These are phyloP conservation scores for Rubroboletus satanas DNA, from an alignment of 768 basidiomycete species.

Conservation along the genomic window DNA sequence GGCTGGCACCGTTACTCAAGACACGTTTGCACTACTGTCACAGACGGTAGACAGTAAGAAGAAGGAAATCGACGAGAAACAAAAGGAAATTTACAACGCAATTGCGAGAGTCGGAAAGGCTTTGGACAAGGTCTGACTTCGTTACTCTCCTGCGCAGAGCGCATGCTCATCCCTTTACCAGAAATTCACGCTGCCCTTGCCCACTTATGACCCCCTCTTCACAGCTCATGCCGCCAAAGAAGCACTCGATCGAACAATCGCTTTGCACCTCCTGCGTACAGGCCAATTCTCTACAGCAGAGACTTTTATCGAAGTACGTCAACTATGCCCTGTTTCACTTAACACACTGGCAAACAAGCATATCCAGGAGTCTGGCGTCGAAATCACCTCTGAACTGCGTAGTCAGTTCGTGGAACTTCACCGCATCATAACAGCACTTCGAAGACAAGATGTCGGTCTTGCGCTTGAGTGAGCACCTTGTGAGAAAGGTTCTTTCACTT, in stretches of 20 bases:
- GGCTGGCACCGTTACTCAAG: constrained; percentile 45
- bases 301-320: constrained; percentile 64
- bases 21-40: constrained; percentile 47
- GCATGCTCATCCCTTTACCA: constrained; percentile 27
- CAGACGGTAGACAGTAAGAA: constrained; percentile 65
- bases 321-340: background rate
- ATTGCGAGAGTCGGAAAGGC: constrained; percentile 78
- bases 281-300: constrained; percentile 78
- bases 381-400: constrained; percentile 49
- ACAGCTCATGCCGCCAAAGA: constrained; percentile 52
- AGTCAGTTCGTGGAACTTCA: constrained; percentile 67
- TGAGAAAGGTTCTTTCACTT: background rate
- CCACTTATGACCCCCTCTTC: constrained; percentile 66
- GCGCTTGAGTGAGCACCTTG: constrained; percentile 65
- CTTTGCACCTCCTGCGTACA: constrained; percentile 73
- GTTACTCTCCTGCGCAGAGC: background rate
- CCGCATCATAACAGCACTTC: constrained; percentile 63
- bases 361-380: constrained; percentile 61
- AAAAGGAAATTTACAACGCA: constrained; percentile 83
- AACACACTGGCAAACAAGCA: background rate
- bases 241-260: constrained; percentile 68
- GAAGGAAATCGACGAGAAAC: constrained; percentile 82
- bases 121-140: constrained; percentile 75
- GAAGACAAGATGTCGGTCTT: constrained; percentile 60
- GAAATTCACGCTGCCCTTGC: constrained; percentile 59